Conservation (phyloP, 768 basidiomycete species). For the Panaeolus cyanescens region DNA sequence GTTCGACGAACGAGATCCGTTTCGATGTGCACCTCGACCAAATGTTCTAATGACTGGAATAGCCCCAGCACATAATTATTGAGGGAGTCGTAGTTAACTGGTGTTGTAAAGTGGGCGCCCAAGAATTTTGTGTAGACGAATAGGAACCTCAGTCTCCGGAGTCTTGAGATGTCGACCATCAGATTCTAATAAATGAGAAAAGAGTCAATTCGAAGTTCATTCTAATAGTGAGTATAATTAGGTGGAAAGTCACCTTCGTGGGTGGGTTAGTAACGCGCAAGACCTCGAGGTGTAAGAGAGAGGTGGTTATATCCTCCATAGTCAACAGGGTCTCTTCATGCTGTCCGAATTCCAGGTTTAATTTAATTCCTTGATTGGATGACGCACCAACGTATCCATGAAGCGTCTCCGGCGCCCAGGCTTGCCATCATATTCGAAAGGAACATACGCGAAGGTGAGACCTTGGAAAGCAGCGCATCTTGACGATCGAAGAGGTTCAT, state of each 20-base stretch:
- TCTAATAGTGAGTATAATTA: no score
- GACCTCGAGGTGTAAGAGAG: background rate
- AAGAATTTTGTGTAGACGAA: background rate
- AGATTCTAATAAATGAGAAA: no score
- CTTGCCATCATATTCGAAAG: background rate
- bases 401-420: background rate
- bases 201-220: no score
- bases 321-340: background rate
- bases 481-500: background rate
- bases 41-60: no score
- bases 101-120: background rate
- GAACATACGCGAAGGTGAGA: background rate
- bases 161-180: background rate
- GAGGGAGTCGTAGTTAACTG: background rate
- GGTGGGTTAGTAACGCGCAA: background rate
- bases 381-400: background rate
- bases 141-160: background rate
- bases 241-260: background rate
- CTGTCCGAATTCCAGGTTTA: background rate
- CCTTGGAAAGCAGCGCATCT: background rate
- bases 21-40: no score
- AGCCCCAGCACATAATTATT: no score
- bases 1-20: no score
- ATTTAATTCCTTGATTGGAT: background rate
- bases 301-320: background rate